Percentiles rank a stretch among this genome's conserved stretches.
These are phyloP conservation scores for Fusarium kyushuense DNA, from an alignment of 2,329 filamentous ascomycete species.

Conservation along the genomic window DNA sequence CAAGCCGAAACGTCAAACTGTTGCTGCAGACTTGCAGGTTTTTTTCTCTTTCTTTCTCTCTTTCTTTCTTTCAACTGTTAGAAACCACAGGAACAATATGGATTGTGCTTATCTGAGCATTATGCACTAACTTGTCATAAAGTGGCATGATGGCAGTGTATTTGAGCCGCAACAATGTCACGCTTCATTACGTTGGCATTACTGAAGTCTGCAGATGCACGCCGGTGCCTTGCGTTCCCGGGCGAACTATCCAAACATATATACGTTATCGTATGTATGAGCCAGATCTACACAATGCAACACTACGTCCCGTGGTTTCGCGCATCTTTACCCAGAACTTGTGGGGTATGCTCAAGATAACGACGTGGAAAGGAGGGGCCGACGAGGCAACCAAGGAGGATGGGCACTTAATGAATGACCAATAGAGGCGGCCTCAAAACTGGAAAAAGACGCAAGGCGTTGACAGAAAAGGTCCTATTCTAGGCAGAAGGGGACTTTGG, in stretches of 20 bases:
- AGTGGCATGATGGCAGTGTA: conserved; percentile 30
- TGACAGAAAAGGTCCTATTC: conserved; percentile 36
- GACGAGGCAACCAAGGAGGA: conserved; percentile 33
- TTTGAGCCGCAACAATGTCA: conserved; percentile 16
- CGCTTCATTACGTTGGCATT: conserved; percentile 21
- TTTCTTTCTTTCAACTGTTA: neutral
- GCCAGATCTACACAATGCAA: conserved; percentile 29
- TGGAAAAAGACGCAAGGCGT: conserved; percentile 23
- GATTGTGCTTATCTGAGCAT: conserved; percentile 3
- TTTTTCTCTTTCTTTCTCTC: neutral
- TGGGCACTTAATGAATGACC: conserved; percentile 18
- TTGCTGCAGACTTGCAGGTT: neutral
- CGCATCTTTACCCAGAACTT: conserved; percentile 23
- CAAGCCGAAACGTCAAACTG: neutral
- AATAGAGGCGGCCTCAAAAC: conserved; percentile 28
- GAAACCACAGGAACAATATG: neutral
- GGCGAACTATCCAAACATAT: conserved; percentile 17
- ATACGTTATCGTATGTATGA: neutral
- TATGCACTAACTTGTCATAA: conserved; percentile 21
- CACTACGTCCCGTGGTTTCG: conserved; percentile 39
- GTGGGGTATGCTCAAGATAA: conserved; percentile 23
- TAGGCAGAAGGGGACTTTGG: conserved; percentile 40
- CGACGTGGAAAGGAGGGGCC: conserved; percentile 29
- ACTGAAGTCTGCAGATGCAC: conserved; percentile 12
- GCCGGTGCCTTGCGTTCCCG: conserved; percentile 24